A percentile compares a stretch with the other conserved stretches of the same genome.
These are phyloP conservation scores for Sedum album DNA, from an alignment of 164 flowering plant species.

Conservation along the genomic window DNA sequence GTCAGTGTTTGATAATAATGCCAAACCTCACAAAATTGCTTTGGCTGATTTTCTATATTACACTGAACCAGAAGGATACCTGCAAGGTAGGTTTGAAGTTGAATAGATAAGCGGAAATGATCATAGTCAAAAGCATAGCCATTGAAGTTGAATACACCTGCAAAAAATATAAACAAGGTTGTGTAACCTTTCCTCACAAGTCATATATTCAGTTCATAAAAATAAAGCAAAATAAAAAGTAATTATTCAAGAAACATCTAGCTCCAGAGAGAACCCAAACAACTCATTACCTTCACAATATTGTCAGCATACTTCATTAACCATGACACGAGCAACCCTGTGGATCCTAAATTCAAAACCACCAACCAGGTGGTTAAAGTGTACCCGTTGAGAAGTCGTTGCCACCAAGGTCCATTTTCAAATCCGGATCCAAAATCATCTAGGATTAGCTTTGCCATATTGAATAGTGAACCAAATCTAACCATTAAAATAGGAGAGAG, in stretches of 20 bases:
- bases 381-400: constrained; percentile 80
- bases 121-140: constrained; percentile 96
- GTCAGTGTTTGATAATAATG: too few species aligned
- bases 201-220: background rate
- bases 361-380: constrained; percentile 84
- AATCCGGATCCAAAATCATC: constrained; percentile 86
- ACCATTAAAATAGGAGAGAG: background rate
- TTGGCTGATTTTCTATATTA: too few species aligned
- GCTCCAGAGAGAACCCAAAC: too few species aligned
- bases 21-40: too few species aligned
- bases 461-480: constrained; percentile 89
- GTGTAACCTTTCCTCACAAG: background rate
- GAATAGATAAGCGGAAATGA: constrained; percentile 68
- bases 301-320: constrained; percentile 95
- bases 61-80: constrained; percentile 27
- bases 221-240: background rate
- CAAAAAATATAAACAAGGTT: background rate
- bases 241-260: background rate
- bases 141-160: constrained; percentile 59
- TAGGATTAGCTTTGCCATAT: constrained; percentile 57
- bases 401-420: constrained; percentile 96
- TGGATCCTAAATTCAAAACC: constrained; percentile 79
- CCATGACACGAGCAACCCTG: constrained; percentile 95
- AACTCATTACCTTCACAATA: constrained; percentile 64
- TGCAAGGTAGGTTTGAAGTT: constrained; percentile 76